These are phyloP conservation scores for Eremochloa ophiuroides DNA, from an alignment of 176 grass and related monocot genomes.

Conservation along the genomic window DNA sequence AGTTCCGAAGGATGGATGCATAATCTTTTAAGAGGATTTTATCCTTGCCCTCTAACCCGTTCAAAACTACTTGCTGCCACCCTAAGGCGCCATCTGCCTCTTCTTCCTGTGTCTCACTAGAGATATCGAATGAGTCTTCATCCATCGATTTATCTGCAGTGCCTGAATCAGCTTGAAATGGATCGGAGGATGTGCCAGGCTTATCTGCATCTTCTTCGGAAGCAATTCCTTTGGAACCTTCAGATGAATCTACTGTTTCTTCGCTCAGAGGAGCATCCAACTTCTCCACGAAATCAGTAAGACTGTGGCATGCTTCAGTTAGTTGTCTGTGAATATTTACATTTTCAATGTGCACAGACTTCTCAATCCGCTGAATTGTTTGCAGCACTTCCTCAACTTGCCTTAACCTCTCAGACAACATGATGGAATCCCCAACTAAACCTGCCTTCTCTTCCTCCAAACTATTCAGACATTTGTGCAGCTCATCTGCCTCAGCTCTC, in stretches of 20 bases:
- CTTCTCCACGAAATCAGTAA: constrained; percentile 43
- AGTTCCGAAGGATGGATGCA: constrained; percentile 45
- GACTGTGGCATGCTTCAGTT: constrained; percentile 17
- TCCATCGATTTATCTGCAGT: constrained; percentile 7
- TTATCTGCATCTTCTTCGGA: constrained; percentile 26
- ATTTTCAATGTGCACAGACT: constrained; percentile 35
- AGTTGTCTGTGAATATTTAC: constrained; percentile 39
- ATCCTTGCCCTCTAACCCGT: constrained; percentile 40
- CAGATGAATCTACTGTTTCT: constrained; percentile 12
- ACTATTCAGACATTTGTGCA: constrained; percentile 35
- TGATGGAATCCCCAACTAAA: constrained; percentile 31
- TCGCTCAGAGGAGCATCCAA: constrained; percentile 20
- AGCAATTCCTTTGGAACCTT: constrained; percentile 16
- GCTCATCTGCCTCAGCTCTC: constrained; percentile 47
- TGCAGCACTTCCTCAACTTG: constrained; percentile 46
- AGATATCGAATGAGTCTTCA: constrained; percentile 9
- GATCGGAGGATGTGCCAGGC: neutral
- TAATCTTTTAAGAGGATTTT: constrained; percentile 50
- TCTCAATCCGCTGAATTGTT: constrained; percentile 40
- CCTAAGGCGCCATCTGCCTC: constrained; percentile 22
- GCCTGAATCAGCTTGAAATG: neutral
- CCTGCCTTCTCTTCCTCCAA: constrained; percentile 50
- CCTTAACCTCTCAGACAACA: constrained; percentile 52
- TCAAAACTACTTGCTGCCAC: constrained; percentile 23
- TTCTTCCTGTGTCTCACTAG: constrained; percentile 19